Conservation (phyloP, 2,329 filamentous ascomycete genomes). For the Fusarium praegraminearum region DNA sequence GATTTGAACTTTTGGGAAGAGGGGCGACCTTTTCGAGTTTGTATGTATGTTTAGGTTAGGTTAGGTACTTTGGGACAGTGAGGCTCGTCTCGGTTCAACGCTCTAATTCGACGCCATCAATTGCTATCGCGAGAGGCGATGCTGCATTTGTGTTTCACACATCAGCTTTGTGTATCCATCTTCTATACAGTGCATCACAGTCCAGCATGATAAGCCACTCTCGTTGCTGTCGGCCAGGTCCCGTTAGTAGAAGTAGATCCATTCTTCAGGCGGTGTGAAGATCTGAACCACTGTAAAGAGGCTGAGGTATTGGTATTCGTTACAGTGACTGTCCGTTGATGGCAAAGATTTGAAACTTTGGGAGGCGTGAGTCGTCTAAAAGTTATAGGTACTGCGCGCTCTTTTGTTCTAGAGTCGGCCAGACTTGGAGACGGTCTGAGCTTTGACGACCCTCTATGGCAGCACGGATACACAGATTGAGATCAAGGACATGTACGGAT, state of each 20-base stretch:
- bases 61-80: not conserved
- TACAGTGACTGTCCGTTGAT: conserved; percentile 23
- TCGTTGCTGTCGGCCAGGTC: conserved; percentile 24
- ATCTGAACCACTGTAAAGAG: conserved; percentile 7
- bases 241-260: conserved; percentile 35
- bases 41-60: not conserved
- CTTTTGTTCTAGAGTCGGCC: conserved; percentile 2
- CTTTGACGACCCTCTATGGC: conserved; percentile 3
- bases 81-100: conserved; percentile 16
- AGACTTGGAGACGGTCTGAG: conserved; percentile 24
- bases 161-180: not conserved
- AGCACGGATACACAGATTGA: conserved; percentile 4
- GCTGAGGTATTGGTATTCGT: conserved; percentile 5
- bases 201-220: conserved; percentile 4
- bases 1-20: conserved; percentile 15
- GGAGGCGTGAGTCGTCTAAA: conserved; percentile 12
- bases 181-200: not conserved
- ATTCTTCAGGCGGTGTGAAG: conserved; percentile 41
- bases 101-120: conserved; percentile 16
- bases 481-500: not conserved
- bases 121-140: not conserved
- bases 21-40: conserved; percentile 7
- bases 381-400: conserved; percentile 26
- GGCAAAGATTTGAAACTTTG: conserved; percentile 9
- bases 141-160: conserved; percentile 5